Base-by-base conservation (phyloP, 306 rosid species). In the Malus domestica region DNA sequence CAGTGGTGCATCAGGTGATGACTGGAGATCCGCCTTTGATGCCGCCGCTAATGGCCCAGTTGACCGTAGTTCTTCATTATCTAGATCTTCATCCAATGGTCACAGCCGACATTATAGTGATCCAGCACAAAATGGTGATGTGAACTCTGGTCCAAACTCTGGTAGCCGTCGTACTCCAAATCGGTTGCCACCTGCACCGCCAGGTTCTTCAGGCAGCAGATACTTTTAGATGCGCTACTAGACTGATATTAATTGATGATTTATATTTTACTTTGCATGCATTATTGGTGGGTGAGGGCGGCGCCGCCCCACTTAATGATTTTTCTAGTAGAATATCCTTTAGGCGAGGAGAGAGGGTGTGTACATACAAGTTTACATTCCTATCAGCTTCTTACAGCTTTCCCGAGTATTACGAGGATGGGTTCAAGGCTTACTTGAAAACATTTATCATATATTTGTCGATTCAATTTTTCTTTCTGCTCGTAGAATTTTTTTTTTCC, bases 11-110 rank as follows among this genome's bases (percentile, higher is more conserved):
- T 14, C 86, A 57, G 90, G 97, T 80, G 98, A 92, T 79, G 98
- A 94, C 80, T 94, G 98, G 98, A 85, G 90, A 80, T 83, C 90
- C 67, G 98, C 98, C 72, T 94, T 94, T 76, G 97, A 94, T 81
- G 94, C 96, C n/a, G 97, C 97, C 19, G 88, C 93, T 58, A 90
- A 87, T 73, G 93, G 93, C 62, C 77, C 95, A 15, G 80, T 66
- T 71, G 83, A 91, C 76, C 84, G 83, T 40, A 61, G 9, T 14
- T 61, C 67, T 12, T 83, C 85, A 62, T 81, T 82, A 16, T 35
- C 77, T 38, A 86, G 94, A 73, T 88, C 97, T 61, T 84, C 85
- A 64, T 94, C 97, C 35, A 91, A 94, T 25, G 98, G 97, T 60
- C 91, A 91, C 80, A 87, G 87, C 72, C 84, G 98, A 61, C 91